Percentiles rank a stretch among this genome's conserved stretches.
These are phyloP conservation scores for Acidomyces sp. DNA, from an alignment of 495 filamentous ascomycete genomes.

Conservation along the genomic window DNA sequence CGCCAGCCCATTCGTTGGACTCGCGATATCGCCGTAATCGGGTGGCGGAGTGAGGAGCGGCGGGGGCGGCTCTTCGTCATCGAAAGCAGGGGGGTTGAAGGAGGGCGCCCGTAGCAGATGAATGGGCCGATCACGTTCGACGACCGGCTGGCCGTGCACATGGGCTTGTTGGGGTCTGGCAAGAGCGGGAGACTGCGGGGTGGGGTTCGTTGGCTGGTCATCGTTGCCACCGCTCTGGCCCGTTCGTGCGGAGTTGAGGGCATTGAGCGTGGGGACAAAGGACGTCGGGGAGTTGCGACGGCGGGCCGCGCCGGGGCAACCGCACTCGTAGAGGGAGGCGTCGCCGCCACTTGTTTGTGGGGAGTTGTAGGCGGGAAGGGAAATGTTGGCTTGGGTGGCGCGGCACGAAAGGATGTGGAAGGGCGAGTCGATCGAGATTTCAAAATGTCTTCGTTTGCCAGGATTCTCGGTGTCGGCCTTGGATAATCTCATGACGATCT, in stretches of 20 bases:
- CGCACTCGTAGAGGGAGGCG: slow-evolving; percentile 48
- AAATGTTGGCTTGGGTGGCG: slow-evolving; percentile 81
- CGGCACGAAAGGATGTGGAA: slow-evolving; percentile 92
- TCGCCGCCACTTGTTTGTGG: slow-evolving; percentile 39
- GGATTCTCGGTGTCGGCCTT: slow-evolving; percentile 73
- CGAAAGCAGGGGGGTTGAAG: slow-evolving; percentile 82
- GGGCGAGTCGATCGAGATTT: slow-evolving; percentile 97
- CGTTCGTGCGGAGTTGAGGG: slow-evolving; percentile 20
- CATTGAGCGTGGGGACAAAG: slow-evolving; percentile 32
- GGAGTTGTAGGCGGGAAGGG: slow-evolving; percentile 70
- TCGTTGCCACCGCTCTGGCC: slow-evolving; percentile 4
- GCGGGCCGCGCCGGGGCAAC: slow-evolving; percentile 56
- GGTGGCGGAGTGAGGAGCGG: slow-evolving; percentile 76
- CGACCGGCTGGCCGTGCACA: slow-evolving; percentile 18
- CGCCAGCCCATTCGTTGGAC: slow-evolving; percentile 54
- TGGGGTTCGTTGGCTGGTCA: slow-evolving; percentile 5
- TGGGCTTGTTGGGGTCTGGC: slow-evolving; percentile 29
- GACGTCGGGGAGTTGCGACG: slow-evolving; percentile 32
- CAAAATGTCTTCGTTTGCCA: slow-evolving; percentile 78
- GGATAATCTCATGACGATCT: slow-evolving; percentile 96
- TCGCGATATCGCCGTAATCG: slow-evolving; percentile 74
- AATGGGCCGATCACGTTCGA: slow-evolving; percentile 49
- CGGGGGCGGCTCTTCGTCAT: slow-evolving; percentile 76
- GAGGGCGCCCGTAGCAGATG: slow-evolving; percentile 81
- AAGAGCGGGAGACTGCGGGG: slow-evolving; percentile 27